Evolutionary conservation across 176 grass and related monocot species (phyloP).

Genomic region (Hsuehochloa calcarea): DNA sequence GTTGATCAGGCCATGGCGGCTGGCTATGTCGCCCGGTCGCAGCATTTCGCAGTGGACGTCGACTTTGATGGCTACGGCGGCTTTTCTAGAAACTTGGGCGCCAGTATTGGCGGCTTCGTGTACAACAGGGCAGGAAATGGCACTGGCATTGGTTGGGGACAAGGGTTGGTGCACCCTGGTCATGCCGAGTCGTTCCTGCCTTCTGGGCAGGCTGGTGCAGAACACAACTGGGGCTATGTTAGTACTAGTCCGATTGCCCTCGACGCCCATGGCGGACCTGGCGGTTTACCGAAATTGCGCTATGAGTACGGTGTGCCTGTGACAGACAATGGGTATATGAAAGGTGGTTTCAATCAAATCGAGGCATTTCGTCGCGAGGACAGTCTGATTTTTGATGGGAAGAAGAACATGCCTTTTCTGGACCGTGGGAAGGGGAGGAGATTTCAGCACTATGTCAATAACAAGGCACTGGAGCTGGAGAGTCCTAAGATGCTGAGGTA

Average conservation of each 20-base stretch:
- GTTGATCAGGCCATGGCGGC: conserved; percentile 28
- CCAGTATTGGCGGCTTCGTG: conserved; percentile 10
- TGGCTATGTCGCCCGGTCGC: conserved; percentile 29
- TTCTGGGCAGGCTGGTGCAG: conserved; percentile 31
- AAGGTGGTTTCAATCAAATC: conserved; percentile 26
- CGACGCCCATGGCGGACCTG: background rate
- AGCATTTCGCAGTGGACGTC: conserved; percentile 20
- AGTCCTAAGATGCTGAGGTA: conserved; percentile 36
- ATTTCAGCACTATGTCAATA: conserved; percentile 31
- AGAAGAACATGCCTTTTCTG: conserved; percentile 34
- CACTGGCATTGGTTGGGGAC: conserved; percentile 28
- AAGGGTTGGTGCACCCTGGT: conserved; percentile 38
- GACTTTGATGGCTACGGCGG: conserved; percentile 21
- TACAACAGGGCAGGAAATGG: conserved; percentile 35
- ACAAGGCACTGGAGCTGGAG: conserved; percentile 28
- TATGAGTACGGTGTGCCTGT: conserved; percentile 19
- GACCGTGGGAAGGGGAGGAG: conserved; percentile 39
- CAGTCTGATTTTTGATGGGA: conserved; percentile 49
- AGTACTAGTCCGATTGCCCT: conserved; percentile 9
- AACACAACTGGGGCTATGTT: conserved; percentile 31
- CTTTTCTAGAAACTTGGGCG: conserved; percentile 8
- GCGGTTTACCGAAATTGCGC: background rate
- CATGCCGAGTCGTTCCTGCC: conserved; percentile 22
- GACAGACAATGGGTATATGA: background rate
- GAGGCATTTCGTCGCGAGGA: conserved; percentile 52